These are phyloP conservation scores for Arthroderma sp. DNA, from an alignment of 2,329 filamentous ascomycete species.

Conservation along the genomic window DNA sequence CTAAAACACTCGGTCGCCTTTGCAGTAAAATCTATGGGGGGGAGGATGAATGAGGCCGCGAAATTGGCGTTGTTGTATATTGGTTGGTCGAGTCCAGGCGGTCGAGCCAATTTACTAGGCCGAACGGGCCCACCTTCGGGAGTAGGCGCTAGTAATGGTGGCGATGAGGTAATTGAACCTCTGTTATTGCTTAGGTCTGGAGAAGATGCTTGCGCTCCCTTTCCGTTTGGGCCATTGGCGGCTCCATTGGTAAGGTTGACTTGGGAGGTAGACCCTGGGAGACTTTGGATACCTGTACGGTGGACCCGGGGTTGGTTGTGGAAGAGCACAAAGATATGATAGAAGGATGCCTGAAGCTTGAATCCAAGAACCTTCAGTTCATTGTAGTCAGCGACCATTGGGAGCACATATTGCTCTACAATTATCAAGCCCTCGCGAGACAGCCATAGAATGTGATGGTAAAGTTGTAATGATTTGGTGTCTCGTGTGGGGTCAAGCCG, in stretches of 20 bases:
- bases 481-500: slow-evolving; percentile 66
- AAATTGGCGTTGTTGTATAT: slow-evolving; percentile 19
- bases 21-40: slow-evolving; percentile 67
- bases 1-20: slow-evolving; percentile 70
- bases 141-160: slow-evolving; percentile 33
- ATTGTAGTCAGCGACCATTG: slow-evolving; percentile 62
- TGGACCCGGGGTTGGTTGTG: slow-evolving; percentile 77
- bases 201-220: slow-evolving; percentile 6
- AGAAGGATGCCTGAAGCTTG: slow-evolving; percentile 87
- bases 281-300: slow-evolving; percentile 39
- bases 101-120: slow-evolving; percentile 39
- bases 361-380: slow-evolving; percentile 82
- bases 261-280: slow-evolving; percentile 15
- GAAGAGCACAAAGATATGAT: slow-evolving; percentile 92
- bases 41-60: slow-evolving; percentile 63
- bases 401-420: slow-evolving; percentile 73
- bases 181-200: slow-evolving; percentile 12
- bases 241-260: slow-evolving; percentile 17
- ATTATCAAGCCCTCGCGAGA: slow-evolving; percentile 81
- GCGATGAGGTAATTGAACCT: slow-evolving; percentile 31
- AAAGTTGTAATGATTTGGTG: slow-evolving; percentile 67
- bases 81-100: slow-evolving; percentile 24
- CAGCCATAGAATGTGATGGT: slow-evolving; percentile 90
- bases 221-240: slow-evolving; percentile 15
- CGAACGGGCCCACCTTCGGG: slow-evolving; percentile 46